These are phyloP conservation scores for Botrytis galanthina DNA, from an alignment of 2,329 filamentous ascomycete genomes.

Conservation along the genomic window DNA sequence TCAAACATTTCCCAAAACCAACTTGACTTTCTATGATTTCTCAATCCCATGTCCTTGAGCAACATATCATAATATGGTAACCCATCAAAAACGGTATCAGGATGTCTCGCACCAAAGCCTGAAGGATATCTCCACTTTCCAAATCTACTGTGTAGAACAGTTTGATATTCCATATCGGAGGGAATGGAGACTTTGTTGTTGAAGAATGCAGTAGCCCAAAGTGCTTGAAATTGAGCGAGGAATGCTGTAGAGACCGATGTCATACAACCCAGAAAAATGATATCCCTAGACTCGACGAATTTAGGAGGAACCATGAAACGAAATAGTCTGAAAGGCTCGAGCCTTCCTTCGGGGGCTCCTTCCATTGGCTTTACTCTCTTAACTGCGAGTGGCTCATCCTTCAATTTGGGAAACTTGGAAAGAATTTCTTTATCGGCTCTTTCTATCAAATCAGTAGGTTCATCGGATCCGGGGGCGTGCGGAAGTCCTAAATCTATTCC, in stretches of 20 bases:
- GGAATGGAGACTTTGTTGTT: constrained; percentile 45
- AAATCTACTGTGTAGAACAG: constrained; percentile 65
- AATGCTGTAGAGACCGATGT: constrained; percentile 46
- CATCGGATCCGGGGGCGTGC: constrained; percentile 40
- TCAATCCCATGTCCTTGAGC: constrained; percentile 62
- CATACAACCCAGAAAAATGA: constrained; percentile 48
- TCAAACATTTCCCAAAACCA: constrained; percentile 41
- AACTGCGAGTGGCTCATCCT: constrained; percentile 50
- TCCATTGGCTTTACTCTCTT: constrained; percentile 46
- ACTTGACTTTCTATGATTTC: constrained; percentile 52
- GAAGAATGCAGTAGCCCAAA: constrained; percentile 68
- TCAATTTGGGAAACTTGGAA: constrained; percentile 51
- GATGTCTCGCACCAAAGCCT: constrained; percentile 60
- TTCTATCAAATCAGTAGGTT: constrained; percentile 40
- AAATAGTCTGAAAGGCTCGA: constrained; percentile 44
- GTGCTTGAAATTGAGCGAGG: constrained; percentile 49
- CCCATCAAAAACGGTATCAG: constrained; percentile 74
- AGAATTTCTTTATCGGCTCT: constrained; percentile 54
- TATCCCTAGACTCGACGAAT: constrained; percentile 42
- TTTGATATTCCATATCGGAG: constrained; percentile 50
- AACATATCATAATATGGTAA: constrained; percentile 71
- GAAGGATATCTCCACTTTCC: constrained; percentile 67
- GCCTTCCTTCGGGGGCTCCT: constrained; percentile 1
- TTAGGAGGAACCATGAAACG: constrained; percentile 48
- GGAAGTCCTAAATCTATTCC: constrained; percentile 51